These are phyloP conservation scores for Withania somnifera DNA, from an alignment of 305 asterid species.

Conservation along the genomic window DNA sequence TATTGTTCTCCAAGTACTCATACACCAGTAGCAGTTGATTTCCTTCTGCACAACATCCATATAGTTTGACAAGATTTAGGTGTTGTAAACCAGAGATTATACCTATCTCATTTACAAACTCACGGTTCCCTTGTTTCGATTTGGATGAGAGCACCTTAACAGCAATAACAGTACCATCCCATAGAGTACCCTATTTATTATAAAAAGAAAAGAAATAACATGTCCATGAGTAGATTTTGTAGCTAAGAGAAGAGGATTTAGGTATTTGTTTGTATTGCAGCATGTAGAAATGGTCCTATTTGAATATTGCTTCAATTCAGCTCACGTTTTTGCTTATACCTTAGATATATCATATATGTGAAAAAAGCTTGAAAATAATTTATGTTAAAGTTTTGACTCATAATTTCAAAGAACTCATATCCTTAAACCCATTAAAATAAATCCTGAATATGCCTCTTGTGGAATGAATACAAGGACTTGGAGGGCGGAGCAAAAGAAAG, in stretches of 20 bases:
- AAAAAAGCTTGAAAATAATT: no score
- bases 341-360: no score
- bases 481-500: background rate
- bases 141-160: conserved; percentile 73
- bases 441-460: background rate
- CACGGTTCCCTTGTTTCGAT: conserved; percentile 77
- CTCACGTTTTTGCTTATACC: no score
- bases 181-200: conserved; percentile 31
- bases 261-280: background rate
- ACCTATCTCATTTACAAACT: conserved; percentile 74
- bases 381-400: background rate
- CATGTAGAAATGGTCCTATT: background rate
- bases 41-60: conserved; percentile 66
- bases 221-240: background rate
- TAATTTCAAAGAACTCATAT: background rate
- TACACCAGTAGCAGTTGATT: conserved; percentile 54
- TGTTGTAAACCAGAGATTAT: conserved; percentile 75
- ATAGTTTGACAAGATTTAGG: conserved; percentile 65
- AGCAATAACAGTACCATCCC: conserved; percentile 55
- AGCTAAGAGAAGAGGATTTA: background rate
- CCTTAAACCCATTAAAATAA: no score
- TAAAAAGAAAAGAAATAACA: no score
- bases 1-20: conserved; percentile 55
- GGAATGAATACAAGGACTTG: background rate
- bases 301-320: background rate